Base-by-base conservation (phyloP, 2,329 filamentous ascomycete species). In the Colletotrichum cuscutae region DNA sequence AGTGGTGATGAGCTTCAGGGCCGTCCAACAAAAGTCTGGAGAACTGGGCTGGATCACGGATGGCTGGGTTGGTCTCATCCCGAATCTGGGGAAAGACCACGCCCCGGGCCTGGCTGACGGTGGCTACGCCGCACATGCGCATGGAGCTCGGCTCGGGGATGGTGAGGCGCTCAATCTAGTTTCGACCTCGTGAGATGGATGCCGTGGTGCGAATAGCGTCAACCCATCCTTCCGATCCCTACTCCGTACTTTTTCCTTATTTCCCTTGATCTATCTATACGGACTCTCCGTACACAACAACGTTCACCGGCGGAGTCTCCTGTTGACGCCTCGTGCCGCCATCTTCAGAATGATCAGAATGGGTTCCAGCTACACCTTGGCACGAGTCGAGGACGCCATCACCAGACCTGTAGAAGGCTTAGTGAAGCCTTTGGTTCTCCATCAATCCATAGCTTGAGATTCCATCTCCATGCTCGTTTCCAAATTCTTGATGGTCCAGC, bases 251-350 rank as follows among this genome's bases (percentile, higher is more conserved):
- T 49, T 49, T 49, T 8, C 5, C 19, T 49, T 49, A 5, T 49
- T 19, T 19, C 42, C 42, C 42, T n/a, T 49, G 13, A 15, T 15
- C 13, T 15, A 5, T 42, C 13, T 15, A 5, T 42, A 42, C 37
- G 37, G 37, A 15, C 13, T 15, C 37, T 42, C 37, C 37, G 37
- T 49, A n/a, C 30, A 8, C 12, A 28, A 26, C 15, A 42, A 30
- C 30, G 37, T 32, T 52, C 54, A 61, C 60, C 26, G n/a, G 60
- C 66, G 54, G 70, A 70, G 60, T 72, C 66, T 70, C 70, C 66
- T 72, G 60, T 65, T 65, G 70, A 37, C 32, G 15, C 65, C 65
- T 70, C 70, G 70, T 70, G 66, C 26, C 26, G 35, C 46, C 19
- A 37, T 24, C 46, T 49, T 60, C 32, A 28, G 3, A 30, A 57